Evolutionary conservation across 352 stramenopile species (phyloP).

Genomic region (Globisporangium sylvaticum): DNA sequence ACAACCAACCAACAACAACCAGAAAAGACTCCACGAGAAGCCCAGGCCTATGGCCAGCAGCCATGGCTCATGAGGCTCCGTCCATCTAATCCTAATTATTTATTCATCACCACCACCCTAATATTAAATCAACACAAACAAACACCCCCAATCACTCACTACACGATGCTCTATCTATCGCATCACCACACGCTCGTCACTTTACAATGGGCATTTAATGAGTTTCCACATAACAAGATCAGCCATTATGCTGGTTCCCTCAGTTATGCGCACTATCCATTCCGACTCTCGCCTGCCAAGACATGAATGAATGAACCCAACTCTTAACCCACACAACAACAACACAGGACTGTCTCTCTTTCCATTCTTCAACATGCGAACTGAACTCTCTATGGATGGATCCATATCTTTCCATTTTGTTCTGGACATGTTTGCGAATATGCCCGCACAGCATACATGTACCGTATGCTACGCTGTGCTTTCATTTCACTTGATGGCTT

Average conservation of each 20-base stretch:
- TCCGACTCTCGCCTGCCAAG: background rate
- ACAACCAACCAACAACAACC: no score
- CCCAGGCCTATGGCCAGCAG: background rate
- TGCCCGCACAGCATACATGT: no score
- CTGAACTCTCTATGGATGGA: background rate
- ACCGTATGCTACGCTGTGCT: background rate
- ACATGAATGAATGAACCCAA: background rate
- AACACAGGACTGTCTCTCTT: background rate
- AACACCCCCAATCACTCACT: background rate
- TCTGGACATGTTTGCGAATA: no score
- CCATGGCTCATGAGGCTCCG: background rate
- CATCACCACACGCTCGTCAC: background rate
- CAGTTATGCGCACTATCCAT: background rate
- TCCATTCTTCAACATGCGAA: background rate
- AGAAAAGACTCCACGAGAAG: background rate
- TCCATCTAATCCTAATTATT: background rate
- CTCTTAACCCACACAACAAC: background rate
- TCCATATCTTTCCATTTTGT: background rate
- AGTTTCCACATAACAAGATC: background rate
- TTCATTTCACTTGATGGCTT: background rate
- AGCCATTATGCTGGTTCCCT: background rate
- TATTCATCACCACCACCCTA: conserved; percentile 1
- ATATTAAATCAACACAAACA: conserved; percentile 6
- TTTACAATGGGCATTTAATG: background rate
- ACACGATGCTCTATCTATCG: background rate